phyloP scores from a whole-genome alignment of 352 stramenopile genomes.

The Phytophthora idaei region DNA sequence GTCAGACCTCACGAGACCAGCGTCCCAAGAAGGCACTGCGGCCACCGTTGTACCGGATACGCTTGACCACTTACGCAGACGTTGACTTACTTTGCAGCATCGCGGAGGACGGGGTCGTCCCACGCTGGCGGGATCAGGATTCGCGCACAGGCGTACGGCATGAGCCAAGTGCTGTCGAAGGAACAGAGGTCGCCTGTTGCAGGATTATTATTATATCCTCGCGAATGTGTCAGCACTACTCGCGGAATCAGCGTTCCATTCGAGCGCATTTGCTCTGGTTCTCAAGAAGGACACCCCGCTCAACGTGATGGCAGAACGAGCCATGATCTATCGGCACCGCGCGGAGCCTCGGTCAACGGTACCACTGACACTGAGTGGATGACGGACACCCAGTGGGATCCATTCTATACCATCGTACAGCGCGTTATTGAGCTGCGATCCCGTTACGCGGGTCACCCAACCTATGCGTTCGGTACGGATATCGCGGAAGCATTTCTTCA shows the following conservation, averaged over 20 bases:
- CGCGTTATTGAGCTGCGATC: too few relatives aligned
- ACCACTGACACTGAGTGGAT: too few relatives aligned
- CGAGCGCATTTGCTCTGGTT: slow-evolving; percentile 10
- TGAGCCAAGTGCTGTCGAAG: background rate
- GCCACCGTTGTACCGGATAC: slow-evolving; percentile 4
- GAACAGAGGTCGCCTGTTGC: slow-evolving; percentile 2
- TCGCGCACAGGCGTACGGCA: background rate
- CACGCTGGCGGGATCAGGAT: background rate
- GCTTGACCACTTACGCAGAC: slow-evolving; percentile 4
- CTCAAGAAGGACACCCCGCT: slow-evolving; percentile 11
- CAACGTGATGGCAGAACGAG: slow-evolving; percentile 6
- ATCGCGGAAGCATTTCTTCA: too few relatives aligned
- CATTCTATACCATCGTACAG: too few relatives aligned
- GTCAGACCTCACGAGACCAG: background rate
- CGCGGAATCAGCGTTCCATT: slow-evolving; percentile 3
- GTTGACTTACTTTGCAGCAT: slow-evolving; percentile 4
- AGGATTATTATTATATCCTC: slow-evolving; percentile 16
- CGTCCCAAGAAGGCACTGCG: background rate
- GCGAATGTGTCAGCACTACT: background rate
- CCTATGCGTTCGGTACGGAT: too few relatives aligned
- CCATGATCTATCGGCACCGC: slow-evolving; percentile 14
- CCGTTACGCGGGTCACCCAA: too few relatives aligned
- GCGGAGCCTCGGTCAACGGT: background rate
- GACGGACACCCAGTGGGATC: too few relatives aligned
- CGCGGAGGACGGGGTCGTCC: slow-evolving; percentile 10